Evolutionary conservation across 805 yeast genomes (phyloP).

Genomic region (Wickerhamiella sergipiensis): DNA sequence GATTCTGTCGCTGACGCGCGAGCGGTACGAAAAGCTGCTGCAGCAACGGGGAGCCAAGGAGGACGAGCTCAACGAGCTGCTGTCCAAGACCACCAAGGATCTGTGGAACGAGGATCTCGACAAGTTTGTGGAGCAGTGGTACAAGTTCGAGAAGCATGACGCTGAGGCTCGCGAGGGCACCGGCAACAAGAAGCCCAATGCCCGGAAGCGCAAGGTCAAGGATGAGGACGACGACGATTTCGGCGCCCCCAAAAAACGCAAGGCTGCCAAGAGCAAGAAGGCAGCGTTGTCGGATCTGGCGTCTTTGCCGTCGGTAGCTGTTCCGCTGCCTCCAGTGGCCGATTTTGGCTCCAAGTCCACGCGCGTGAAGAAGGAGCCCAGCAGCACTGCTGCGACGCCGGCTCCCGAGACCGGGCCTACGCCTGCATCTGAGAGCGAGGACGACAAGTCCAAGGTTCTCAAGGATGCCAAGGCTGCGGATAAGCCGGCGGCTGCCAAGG

Average conservation of each 20-base stretch:
- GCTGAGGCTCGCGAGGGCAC: slow-evolving; percentile 36
- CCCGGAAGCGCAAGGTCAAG: slow-evolving; percentile 14
- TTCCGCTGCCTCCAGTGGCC: slow-evolving; percentile 16
- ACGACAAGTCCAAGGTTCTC: slow-evolving; percentile 4
- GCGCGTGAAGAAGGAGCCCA: slow-evolving; percentile 6
- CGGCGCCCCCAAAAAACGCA: slow-evolving; percentile 17
- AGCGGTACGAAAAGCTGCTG: slow-evolving; percentile 69
- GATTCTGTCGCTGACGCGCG: slow-evolving; percentile 84
- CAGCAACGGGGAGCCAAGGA: slow-evolving; percentile 62
- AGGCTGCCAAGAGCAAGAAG: slow-evolving; percentile 12
- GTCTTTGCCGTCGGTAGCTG: neutral
- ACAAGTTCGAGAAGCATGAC: slow-evolving; percentile 53
- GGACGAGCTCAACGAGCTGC: slow-evolving; percentile 49
- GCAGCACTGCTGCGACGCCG: slow-evolving; percentile 2
- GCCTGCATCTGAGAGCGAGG: slow-evolving; percentile 7
- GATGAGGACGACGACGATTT: slow-evolving; percentile 25
- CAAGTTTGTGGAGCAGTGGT: slow-evolving; percentile 52
- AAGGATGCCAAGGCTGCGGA: neutral
- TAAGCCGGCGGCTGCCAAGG: slow-evolving; percentile 2
- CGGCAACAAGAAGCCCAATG: slow-evolving; percentile 19
- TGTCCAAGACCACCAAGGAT: slow-evolving; percentile 66
- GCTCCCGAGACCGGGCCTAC: slow-evolving; percentile 2
- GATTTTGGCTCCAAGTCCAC: slow-evolving; percentile 7
- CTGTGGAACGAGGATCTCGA: slow-evolving; percentile 80
- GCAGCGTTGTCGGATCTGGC: neutral